phyloP scores from a whole-genome alignment of 23 red algal genomes.

The Rhodosorus marinus region DNA sequence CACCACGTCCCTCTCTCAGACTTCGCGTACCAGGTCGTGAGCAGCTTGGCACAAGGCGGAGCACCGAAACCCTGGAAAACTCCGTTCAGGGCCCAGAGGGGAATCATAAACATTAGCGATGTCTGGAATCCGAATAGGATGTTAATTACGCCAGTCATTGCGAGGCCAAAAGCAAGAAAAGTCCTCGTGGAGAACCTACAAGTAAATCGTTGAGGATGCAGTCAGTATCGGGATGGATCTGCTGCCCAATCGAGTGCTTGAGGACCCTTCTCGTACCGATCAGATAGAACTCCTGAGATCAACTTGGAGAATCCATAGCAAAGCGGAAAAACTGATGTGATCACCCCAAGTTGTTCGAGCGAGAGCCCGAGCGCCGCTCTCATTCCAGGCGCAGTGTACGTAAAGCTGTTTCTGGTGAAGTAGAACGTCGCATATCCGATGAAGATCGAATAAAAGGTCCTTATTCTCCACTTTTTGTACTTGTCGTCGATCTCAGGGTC shows the following conservation, averaged over 20 bases:
- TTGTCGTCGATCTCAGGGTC: neutral
- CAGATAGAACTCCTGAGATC: conserved; percentile 65
- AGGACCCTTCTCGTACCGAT: no score
- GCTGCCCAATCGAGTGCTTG: no score
- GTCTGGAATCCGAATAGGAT: conserved; percentile 91
- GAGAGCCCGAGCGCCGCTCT: conserved; percentile 67
- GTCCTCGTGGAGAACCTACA: conserved; percentile 83
- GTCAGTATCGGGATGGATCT: no score
- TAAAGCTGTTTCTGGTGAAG: conserved; percentile 97
- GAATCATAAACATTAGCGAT: conserved; percentile 38
- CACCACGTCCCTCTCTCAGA: conserved; percentile 95
- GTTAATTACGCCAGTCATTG: conserved; percentile 82
- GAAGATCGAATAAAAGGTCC: conserved; percentile 97
- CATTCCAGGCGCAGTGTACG: conserved; percentile 84
- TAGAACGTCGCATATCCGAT: conserved; percentile 94
- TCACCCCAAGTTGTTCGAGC: conserved; percentile 84
- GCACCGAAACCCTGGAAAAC: conserved; percentile 94
- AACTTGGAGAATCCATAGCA: conserved; percentile 98
- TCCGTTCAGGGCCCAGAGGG: conserved; percentile 78
- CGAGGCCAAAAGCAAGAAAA: conserved; percentile 87
- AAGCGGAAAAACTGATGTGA: conserved; percentile 84
- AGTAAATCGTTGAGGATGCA: no score
- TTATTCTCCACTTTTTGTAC: conserved; percentile 37
- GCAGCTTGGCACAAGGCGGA: conserved; percentile 89
- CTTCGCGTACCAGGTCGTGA: conserved; percentile 92